Conservation (phyloP, 2,329 filamentous ascomycete species). For the Sphaceloma murrayae region DNA sequence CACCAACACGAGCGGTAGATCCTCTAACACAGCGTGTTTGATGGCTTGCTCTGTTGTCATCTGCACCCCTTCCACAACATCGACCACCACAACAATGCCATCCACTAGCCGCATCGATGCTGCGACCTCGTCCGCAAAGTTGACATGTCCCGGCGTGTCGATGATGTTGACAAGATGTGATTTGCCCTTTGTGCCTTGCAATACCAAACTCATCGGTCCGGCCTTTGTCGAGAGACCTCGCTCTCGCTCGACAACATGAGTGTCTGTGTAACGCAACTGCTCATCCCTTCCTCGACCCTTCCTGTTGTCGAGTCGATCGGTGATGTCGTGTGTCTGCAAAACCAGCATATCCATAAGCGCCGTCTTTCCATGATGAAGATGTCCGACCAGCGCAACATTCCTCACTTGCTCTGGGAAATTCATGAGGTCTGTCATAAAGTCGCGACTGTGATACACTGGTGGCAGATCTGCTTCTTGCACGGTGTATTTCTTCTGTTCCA, state of each 20-base stretch:
- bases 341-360: slow-evolving; percentile 98
- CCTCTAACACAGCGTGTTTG: slow-evolving; percentile 84
- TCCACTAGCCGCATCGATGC: slow-evolving; percentile 78
- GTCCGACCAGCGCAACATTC: slow-evolving; percentile 84
- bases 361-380: slow-evolving; percentile 95
- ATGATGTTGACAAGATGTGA: slow-evolving; percentile 91
- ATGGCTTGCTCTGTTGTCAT: slow-evolving; percentile 96
- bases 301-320: slow-evolving; percentile 67
- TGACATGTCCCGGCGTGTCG: slow-evolving; percentile 94
- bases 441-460: slow-evolving; percentile 74
- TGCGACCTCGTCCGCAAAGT: slow-evolving; percentile 96
- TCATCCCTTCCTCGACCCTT: slow-evolving; percentile 75
- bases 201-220: slow-evolving; percentile 84
- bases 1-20: slow-evolving; percentile 77
- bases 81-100: slow-evolving; percentile 85
- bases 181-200: slow-evolving; percentile 83
- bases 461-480: slow-evolving; percentile 87
- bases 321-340: slow-evolving; percentile 83
- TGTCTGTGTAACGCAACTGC: slow-evolving; percentile 88
- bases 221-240: slow-evolving; percentile 86
- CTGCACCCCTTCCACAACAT: slow-evolving; percentile 98
- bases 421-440: slow-evolving; percentile 92
- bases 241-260: slow-evolving; percentile 79
- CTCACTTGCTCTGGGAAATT: slow-evolving; percentile 91
- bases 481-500: slow-evolving; percentile 92